Evolutionary conservation across 495 filamentous ascomycete species (phyloP), one percentile per base, ranked within the genome.

Genomic region (Rhypophila decipiens): DNA sequence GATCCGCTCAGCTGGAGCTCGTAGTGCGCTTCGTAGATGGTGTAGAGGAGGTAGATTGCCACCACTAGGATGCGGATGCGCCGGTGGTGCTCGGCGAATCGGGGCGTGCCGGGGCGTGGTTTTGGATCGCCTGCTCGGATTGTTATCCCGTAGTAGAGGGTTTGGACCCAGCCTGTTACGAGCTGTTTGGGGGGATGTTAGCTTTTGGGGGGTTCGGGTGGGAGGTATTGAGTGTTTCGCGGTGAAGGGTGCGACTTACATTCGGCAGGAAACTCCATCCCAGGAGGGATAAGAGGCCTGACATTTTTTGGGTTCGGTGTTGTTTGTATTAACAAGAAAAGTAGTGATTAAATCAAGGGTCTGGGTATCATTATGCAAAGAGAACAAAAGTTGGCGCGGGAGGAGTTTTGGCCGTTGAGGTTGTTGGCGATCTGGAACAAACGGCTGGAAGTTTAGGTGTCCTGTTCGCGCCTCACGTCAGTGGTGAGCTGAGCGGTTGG

Each of bases 21-120:
- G 66, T 86, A 84, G 73, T 95, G 88, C 46, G 86, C 84, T 68
- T 97, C 91, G 70, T 90, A 96, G 56, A 98, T 82, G 27, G 87
- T 96, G 72, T 96, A 97, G 49, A 87, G 68, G 17, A 98, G 84
- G 68, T 97, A 98, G 37, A 78, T 60, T 33, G 82, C 65, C 15
- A 96, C 84, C 53, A 97, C 86, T 42, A 79, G 63, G 62, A 90
- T 84, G 63, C 91, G 83, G 63, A 95, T 90, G 56, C 80, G 79
- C 21, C 83, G 85, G 34, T 88, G 82, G 66, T 95, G 86, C 15
- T 78, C 76, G 49, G 72, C 69, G 57, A 76, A 88, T 55, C 79
- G 77, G 0, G 83, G 76, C 2, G 80, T 79, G 47, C 86, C 84
- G 0, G 86, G 89, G 29, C 75, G 70, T 1, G 93, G 93, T 35